phyloP scores from a whole-genome alignment of 495 filamentous ascomycete species.

The Neurospora sp. region DNA sequence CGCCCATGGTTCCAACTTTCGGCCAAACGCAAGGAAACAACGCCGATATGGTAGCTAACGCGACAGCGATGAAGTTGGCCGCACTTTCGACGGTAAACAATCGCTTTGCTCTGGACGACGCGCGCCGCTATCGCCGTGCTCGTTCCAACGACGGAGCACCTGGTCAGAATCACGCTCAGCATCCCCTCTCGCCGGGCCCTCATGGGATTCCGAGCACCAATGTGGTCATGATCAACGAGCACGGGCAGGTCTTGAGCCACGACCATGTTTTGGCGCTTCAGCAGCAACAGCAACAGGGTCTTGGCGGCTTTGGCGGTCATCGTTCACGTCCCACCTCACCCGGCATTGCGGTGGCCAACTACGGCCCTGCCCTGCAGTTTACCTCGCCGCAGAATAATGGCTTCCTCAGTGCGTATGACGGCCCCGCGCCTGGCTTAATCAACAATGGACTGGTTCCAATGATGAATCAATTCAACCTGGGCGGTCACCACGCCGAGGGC shows the following conservation, averaged over 20 bases:
- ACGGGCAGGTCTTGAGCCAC: constrained; percentile 73
- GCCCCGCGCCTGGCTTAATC: constrained; percentile 53
- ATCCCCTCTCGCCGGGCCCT: constrained; percentile 35
- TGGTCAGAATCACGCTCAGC: constrained; percentile 24
- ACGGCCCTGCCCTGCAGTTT: constrained; percentile 60
- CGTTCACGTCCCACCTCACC: constrained; percentile 92
- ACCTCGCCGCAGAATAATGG: constrained; percentile 92
- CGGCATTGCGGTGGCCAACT: constrained; percentile 70
- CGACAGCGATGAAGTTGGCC: constrained; percentile 97
- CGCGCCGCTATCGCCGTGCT: constrained; percentile 83
- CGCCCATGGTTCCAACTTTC: constrained; percentile 88
- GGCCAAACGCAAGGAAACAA: constrained; percentile 44
- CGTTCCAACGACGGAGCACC: constrained; percentile 75
- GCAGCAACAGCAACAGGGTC: constrained; percentile 45
- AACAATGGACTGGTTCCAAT: constrained; percentile 63
- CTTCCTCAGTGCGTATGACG: constrained; percentile 83
- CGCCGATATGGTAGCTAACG: constrained; percentile 97
- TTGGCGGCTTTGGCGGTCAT: constrained; percentile 62
- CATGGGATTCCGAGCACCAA: constrained; percentile 50
- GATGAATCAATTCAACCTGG: constrained; percentile 61
- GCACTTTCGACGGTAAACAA: constrained; percentile 97
- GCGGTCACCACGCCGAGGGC: constrained; percentile 54
- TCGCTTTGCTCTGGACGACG: constrained; percentile 91
- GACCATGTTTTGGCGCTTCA: constrained; percentile 84
- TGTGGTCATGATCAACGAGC: constrained; percentile 83